These are phyloP conservation scores for Alopecurus myosuroides DNA, from an alignment of 176 grass and related monocot genomes.

Conservation along the genomic window DNA sequence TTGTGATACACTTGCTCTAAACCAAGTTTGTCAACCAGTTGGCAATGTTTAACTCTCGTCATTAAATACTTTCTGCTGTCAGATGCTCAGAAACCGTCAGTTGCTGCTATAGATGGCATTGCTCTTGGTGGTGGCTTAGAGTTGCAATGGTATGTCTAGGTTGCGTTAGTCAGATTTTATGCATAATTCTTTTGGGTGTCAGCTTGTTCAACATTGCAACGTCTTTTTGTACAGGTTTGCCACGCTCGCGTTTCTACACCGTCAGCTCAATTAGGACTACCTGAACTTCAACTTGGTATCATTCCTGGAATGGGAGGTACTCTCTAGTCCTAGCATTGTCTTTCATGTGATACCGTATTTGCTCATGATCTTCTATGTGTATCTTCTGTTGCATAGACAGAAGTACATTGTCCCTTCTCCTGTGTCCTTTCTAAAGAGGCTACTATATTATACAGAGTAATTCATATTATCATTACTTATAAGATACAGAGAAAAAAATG, in stretches of 20 bases:
- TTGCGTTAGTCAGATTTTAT: neutral
- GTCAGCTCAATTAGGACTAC: conserved; percentile 70
- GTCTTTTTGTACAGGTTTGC: conserved; percentile 54
- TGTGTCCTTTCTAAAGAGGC: neutral
- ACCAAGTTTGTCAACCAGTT: neutral
- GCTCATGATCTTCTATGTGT: neutral
- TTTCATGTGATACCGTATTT: neutral
- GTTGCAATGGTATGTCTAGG: conserved; percentile 69
- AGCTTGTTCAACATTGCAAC: conserved; percentile 12
- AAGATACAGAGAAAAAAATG: neutral
- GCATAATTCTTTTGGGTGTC: neutral
- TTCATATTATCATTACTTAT: neutral
- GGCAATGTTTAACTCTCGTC: neutral
- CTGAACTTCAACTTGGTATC: conserved; percentile 81
- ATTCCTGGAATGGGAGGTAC: conserved; percentile 95
- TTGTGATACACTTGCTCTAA: neutral
- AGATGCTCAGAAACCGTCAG: conserved; percentile 78
- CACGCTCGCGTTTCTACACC: conserved; percentile 70
- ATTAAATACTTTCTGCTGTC: conserved; percentile 12
- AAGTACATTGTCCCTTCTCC: neutral
- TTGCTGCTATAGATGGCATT: conserved; percentile 83
- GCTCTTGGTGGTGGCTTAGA: conserved; percentile 89
- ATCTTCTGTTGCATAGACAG: neutral
- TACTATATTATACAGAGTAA: neutral
- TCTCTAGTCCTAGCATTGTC: neutral